phyloP scores from a whole-genome alignment of 495 filamentous ascomycete genomes.

The Hypomontagnella submonticulosa region DNA sequence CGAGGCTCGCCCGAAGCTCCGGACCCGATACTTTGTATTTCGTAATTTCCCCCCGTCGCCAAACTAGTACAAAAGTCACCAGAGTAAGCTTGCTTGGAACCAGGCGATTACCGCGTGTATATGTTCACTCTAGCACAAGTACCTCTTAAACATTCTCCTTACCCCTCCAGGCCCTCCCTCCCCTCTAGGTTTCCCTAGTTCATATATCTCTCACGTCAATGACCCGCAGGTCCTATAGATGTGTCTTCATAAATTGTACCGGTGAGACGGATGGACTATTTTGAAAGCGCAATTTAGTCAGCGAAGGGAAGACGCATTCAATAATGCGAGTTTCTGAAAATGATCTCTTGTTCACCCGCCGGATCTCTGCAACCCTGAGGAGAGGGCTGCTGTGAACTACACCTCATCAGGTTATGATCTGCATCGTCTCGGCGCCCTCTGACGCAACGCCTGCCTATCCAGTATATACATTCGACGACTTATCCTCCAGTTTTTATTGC shows the following conservation, averaged over 20 bases:
- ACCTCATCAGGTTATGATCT: slow-evolving; percentile 34
- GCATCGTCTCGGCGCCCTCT: slow-evolving; percentile 27
- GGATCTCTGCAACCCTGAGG: slow-evolving; percentile 40
- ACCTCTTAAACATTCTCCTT: slow-evolving; percentile 1
- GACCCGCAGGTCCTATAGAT: not conserved
- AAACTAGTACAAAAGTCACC: slow-evolving; percentile 19
- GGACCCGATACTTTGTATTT: slow-evolving; percentile 7
- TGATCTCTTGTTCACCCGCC: slow-evolving; percentile 37
- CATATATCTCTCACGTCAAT: not conserved
- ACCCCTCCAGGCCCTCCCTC: not conserved
- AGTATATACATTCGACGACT: slow-evolving; percentile 30
- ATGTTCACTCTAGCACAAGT: slow-evolving; percentile 12
- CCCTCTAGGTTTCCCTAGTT: no score
- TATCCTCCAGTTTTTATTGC: slow-evolving; percentile 29
- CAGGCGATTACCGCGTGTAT: slow-evolving; percentile 4
- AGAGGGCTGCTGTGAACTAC: slow-evolving; percentile 30
- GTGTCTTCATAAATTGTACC: slow-evolving; percentile 2
- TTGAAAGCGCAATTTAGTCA: slow-evolving; percentile 16
- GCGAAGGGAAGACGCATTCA: slow-evolving; percentile 29
- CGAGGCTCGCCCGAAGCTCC: not conserved
- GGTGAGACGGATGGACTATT: slow-evolving; percentile 6
- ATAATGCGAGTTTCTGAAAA: slow-evolving; percentile 26
- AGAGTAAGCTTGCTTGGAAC: slow-evolving; percentile 23
- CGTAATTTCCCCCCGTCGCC: not conserved
- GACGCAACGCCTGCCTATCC: slow-evolving; percentile 43